phyloP scores from a whole-genome alignment of 805 yeast species.

The Maudiozyma saulgeensis region DNA sequence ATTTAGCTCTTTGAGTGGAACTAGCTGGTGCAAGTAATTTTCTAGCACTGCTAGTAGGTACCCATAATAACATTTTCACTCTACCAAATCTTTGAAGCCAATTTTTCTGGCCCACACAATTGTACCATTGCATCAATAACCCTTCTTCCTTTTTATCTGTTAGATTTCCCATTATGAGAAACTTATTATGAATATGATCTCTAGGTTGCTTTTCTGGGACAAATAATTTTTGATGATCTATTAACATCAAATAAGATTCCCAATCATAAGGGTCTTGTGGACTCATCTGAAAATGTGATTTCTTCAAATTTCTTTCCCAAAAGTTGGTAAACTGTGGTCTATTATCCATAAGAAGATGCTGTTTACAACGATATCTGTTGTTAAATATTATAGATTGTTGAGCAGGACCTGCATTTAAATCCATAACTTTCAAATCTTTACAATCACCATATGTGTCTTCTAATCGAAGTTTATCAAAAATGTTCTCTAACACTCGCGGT shows the following conservation, averaged over 20 bases:
- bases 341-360: conserved; percentile 55
- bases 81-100: conserved; percentile 71
- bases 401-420: conserved; percentile 51
- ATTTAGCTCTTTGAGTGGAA: conserved; percentile 45
- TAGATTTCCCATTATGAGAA: conserved; percentile 52
- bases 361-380: conserved; percentile 48
- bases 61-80: conserved; percentile 65
- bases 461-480: conserved; percentile 42
- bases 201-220: conserved; percentile 30
- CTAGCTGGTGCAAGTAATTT: conserved; percentile 54
- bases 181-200: conserved; percentile 40
- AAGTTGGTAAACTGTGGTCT: conserved; percentile 26
- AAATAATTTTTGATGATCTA: conserved; percentile 38
- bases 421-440: conserved; percentile 42
- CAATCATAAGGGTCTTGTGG: conserved; percentile 55
- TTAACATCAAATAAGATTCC: conserved; percentile 46
- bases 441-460: conserved; percentile 28
- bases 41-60: conserved; percentile 48
- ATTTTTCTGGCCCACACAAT: conserved; percentile 55
- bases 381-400: conserved; percentile 55
- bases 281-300: conserved; percentile 27
- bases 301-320: not conserved
- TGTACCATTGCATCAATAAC: conserved; percentile 63
- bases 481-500: conserved; percentile 17
- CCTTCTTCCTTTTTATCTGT: conserved; percentile 50